Base-by-base conservation (phyloP, 2,329 filamentous ascomycete genomes). In the Penicillium sp. region DNA sequence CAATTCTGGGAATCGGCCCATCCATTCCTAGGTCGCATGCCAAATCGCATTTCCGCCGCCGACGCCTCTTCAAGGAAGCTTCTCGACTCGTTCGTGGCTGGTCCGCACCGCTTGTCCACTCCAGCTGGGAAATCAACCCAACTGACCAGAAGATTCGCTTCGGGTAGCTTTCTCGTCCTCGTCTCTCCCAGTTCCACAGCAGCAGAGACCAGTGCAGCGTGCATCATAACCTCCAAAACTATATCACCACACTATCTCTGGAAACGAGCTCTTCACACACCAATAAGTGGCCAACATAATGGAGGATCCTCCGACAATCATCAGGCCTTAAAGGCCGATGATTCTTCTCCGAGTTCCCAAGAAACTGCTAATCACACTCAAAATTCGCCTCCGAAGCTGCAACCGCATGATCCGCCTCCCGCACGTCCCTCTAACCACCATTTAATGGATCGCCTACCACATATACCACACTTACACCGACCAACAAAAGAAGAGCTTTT, bases 401-500 rank as follows among this genome's bases (percentile, higher is more conserved):
- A 65, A 65, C 51, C 69, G 64, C 66, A 70, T 64, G 50, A 64
- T 50, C 57, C 63, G 35, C 62, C 57, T 21, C 62, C 62, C 21
- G 51, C 54, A n/a, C 54, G 57, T 37, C 48, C 62, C 35, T 59
- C 64, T 6, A 70, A 69, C 58, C 70, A 68, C 44, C 76, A 81
- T 59, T 72, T 89, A 27, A 80, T 86, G 59, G 80, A 87, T 65
- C 82, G 84, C 60, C 75, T 89, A 55, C 85, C 88, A 25, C 89
- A 90, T 66, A 85, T 92, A 73, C 86, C 89, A n/a, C 92, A 87
- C 61, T 73, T 88, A 37, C 84, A 97, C 78, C 84, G 93, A 21
- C 93, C 95, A 5, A 93, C 89, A 8, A 97, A 96, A 71, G 93
- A 97, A 72, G 95, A 99, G 74, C 83, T 99, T 27, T 81, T 99